Base-by-base conservation (phyloP, 2,329 filamentous ascomycete species). In the Colletotrichum magnum region DNA sequence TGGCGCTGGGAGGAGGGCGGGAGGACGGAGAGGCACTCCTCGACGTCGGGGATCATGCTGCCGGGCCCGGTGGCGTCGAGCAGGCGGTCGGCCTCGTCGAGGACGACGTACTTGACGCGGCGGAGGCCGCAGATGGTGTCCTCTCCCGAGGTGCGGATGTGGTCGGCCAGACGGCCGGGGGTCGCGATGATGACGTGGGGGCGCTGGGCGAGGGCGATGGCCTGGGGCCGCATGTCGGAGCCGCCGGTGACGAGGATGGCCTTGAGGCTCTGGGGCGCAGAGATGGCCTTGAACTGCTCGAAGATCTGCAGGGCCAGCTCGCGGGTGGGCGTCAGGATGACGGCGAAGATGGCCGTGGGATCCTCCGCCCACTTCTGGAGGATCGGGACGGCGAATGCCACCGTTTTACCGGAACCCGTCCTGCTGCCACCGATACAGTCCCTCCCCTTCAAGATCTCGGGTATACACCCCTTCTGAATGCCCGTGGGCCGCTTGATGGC, bases 381-480 rank as follows among this genome's bases (percentile, higher is more conserved):
- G 69, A 99, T 97, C 0, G 96, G 96, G 10, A 95, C 94, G 1
- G 95, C 93, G 80, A 99, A 99, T 1, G 96, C 95, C 51, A 98
- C 91, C 4, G 96, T 99, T 84, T 99, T 99, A 82, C 96, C 96
- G 13, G 95, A 98, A 85, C 96, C 96, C 0, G 96, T 99, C 71
- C 94, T 88, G 77, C 94, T 97, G 45, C 95, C 95, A 77, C 96
- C 96, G 74, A 99, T 98, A 78, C 94, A 98, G 81, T 99, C 95
- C 74, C 93, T 88, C 6, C 96, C 96, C 74, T 94, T 92, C 41
- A 99, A 80, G 69, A 98, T 98, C 78, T 96, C 93, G 1, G 95
- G 95, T 76, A 99, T 98, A 78, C 94, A 97, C 60, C 90, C 92
- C 76, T 93, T 94, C 75, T 99, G 96, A 84, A 99, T 98, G 16